Percentiles rank a stretch among this genome's conserved stretches.
phyloP scores from a whole-genome alignment of 495 filamentous ascomycete genomes.

The Aspergillus sparsus region DNA sequence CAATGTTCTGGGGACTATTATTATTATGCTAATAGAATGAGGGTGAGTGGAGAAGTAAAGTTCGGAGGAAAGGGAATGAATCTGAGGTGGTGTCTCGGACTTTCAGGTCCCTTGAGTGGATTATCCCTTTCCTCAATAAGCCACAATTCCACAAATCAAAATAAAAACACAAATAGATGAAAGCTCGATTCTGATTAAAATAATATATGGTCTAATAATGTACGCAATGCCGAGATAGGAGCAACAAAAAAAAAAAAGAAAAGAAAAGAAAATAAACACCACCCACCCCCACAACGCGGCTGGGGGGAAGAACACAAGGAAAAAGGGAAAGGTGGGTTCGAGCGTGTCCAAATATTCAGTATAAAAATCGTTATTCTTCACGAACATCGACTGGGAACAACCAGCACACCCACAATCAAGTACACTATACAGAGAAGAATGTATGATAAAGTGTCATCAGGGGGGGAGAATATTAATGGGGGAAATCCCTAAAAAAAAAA shows the following conservation, averaged over 20 bases:
- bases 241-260: not conserved
- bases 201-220: constrained; percentile 25
- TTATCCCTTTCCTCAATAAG: constrained; percentile 6
- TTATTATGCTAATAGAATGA: too few relatives aligned
- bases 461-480: constrained; percentile 7
- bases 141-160: not conserved
- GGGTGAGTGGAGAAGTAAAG: too few relatives aligned
- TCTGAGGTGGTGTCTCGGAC: not conserved
- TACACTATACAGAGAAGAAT: constrained; percentile 23
- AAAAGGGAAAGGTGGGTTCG: not conserved
- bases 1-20: too few relatives aligned
- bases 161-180: not conserved
- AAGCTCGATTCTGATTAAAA: constrained; percentile 20
- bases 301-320: constrained; percentile 4
- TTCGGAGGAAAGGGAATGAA: not conserved
- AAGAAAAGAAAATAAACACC: not conserved
- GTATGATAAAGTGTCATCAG: constrained; percentile 12
- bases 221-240: constrained; percentile 8
- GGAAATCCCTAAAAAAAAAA: not conserved
- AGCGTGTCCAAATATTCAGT: constrained; percentile 7
- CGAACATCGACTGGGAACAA: not conserved
- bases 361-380: not conserved
- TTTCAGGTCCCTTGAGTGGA: constrained; percentile 2
- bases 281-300: not conserved
- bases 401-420: constrained; percentile 3